These are phyloP conservation scores for Saccharomyces hybrid DNA, from an alignment of 1,139 yeast species.

Conservation along the genomic window DNA sequence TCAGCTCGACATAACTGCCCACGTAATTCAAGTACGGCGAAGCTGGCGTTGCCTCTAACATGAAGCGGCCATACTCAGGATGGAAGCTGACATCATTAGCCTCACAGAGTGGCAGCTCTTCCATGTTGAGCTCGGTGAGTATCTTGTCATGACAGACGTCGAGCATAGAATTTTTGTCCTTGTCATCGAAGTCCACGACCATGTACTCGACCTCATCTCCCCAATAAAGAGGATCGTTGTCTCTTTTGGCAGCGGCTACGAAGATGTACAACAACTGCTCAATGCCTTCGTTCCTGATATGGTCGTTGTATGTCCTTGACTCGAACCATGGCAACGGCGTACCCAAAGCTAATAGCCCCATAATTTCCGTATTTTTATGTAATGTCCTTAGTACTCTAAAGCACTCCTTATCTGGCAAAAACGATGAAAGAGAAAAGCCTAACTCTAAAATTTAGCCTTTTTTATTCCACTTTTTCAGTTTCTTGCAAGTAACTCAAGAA, in stretches of 20 bases:
- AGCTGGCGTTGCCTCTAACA: slow-evolving; percentile 93
- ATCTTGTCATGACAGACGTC: slow-evolving; percentile 75
- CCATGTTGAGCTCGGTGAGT: slow-evolving; percentile 53
- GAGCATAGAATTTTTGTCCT: slow-evolving; percentile 40
- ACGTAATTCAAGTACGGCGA: slow-evolving; percentile 48
- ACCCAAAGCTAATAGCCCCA: slow-evolving; percentile 57
- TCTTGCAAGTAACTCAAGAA: not conserved
- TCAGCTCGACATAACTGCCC: slow-evolving; percentile 71
- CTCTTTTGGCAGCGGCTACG: slow-evolving; percentile 48
- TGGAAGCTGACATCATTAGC: slow-evolving; percentile 62
- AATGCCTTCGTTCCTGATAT: slow-evolving; percentile 77
- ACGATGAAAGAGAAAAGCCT: too few relatives aligned
- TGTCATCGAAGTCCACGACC: slow-evolving; percentile 38
- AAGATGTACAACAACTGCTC: slow-evolving; percentile 68
- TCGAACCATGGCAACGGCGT: slow-evolving; percentile 89
- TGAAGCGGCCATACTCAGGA: slow-evolving; percentile 93
- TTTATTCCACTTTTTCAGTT: not conserved
- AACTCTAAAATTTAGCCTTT: not conserved
- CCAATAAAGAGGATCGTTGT: slow-evolving; percentile 68
- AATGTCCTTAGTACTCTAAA: too few relatives aligned
- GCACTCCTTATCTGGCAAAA: too few relatives aligned
- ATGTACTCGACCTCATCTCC: slow-evolving; percentile 92
- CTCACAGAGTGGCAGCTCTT: slow-evolving; percentile 32
- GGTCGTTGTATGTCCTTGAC: slow-evolving; percentile 61
- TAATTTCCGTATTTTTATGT: slow-evolving; percentile 5